Evolutionary conservation across 352 stramenopile genomes (phyloP).

Genomic region (Globisporangium orthogonon): DNA sequence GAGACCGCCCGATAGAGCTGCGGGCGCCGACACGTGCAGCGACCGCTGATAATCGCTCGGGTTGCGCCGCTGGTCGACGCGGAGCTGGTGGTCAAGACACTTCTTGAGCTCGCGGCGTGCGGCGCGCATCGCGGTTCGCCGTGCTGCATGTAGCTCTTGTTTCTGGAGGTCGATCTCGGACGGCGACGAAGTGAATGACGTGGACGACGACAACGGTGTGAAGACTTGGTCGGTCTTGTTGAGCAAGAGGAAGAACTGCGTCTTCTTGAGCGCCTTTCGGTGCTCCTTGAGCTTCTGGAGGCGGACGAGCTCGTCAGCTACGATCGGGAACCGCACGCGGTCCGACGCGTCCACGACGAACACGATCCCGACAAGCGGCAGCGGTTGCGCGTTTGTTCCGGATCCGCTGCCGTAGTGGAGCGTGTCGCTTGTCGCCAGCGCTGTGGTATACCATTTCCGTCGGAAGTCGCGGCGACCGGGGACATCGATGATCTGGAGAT

Average conservation of each 20-base stretch:
- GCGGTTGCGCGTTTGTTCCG: slow-evolving; percentile 7
- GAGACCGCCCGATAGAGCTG: neutral
- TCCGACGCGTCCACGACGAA: slow-evolving; percentile 51
- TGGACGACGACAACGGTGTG: neutral
- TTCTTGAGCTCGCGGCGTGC: slow-evolving; percentile 40
- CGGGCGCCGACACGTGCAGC: neutral
- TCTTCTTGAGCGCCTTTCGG: slow-evolving; percentile 19
- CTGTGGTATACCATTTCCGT: slow-evolving; percentile 26
- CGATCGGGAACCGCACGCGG: slow-evolving; percentile 36
- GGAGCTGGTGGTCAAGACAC: slow-evolving; percentile 42
- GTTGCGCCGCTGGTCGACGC: slow-evolving; percentile 32
- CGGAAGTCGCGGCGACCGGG: slow-evolving; percentile 28
- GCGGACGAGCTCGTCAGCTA: slow-evolving; percentile 39
- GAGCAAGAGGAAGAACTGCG: slow-evolving; percentile 43
- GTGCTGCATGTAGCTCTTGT: slow-evolving; percentile 10
- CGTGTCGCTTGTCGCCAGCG: slow-evolving; percentile 2
- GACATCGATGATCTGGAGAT: slow-evolving; percentile 41
- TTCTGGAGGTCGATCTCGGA: slow-evolving; percentile 18
- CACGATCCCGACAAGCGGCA: slow-evolving; percentile 35
- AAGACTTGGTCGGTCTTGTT: slow-evolving; percentile 50
- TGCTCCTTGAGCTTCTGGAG: slow-evolving; percentile 33
- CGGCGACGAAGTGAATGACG: slow-evolving; percentile 1
- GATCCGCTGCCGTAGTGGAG: neutral
- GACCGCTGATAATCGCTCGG: slow-evolving; percentile 10
- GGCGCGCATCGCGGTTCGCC: slow-evolving; percentile 22